These are phyloP conservation scores for Candida patagonica DNA, from an alignment of 805 yeast genomes.

Conservation along the genomic window DNA sequence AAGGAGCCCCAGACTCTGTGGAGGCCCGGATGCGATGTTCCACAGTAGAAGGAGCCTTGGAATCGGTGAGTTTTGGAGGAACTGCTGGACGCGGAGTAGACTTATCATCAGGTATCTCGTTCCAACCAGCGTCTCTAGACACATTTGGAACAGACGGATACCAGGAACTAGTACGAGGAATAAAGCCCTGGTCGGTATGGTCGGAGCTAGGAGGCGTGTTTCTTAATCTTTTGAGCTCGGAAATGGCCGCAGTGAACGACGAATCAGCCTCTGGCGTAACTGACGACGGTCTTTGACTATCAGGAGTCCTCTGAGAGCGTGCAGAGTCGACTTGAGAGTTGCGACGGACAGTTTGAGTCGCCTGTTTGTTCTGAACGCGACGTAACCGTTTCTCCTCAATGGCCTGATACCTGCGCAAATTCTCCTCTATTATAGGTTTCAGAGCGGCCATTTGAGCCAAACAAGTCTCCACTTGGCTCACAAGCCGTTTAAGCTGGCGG, in stretches of 20 bases:
- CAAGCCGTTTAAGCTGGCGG: conserved; percentile 18
- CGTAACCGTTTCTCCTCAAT: conserved; percentile 4
- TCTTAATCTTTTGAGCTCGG: conserved; percentile 3
- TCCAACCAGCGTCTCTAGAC: neutral
- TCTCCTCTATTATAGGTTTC: conserved; percentile 16
- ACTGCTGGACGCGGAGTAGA: conserved; percentile 3
- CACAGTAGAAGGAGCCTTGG: conserved; percentile 1
- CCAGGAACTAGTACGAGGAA: neutral
- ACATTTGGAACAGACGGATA: conserved; percentile 1
- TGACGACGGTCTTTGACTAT: neutral
- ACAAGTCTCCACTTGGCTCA: conserved; percentile 17
- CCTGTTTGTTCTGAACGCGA: neutral
- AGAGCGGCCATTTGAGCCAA: conserved; percentile 23
- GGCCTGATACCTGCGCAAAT: conserved; percentile 8
- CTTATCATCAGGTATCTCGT: neutral
- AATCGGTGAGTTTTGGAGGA: conserved; percentile 4
- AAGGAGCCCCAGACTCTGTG: conserved; percentile 49
- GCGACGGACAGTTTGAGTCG: neutral
- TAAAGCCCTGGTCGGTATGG: neutral
- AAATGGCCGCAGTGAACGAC: conserved; percentile 1
- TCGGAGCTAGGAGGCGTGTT: neutral
- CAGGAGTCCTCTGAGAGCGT: neutral
- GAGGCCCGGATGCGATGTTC: conserved; percentile 24
- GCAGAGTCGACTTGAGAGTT: neutral
- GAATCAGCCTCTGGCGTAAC: neutral